Conservation (phyloP, 495 filamentous ascomycete genomes). For the Tetracladium setigerum region DNA sequence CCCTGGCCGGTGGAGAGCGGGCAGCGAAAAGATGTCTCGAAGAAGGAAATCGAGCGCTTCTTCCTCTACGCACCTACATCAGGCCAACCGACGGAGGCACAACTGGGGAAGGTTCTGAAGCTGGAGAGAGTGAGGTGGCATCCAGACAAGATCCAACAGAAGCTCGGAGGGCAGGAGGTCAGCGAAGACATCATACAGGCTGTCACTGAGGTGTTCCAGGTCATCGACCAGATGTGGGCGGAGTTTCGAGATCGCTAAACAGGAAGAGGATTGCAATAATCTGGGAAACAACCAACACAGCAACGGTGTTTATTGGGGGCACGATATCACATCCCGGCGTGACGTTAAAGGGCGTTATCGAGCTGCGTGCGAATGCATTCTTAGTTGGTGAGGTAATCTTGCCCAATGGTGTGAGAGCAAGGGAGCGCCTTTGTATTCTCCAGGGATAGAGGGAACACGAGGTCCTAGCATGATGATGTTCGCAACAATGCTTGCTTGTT, state of each 20-base stretch:
- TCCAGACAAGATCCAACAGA: slow-evolving; percentile 96
- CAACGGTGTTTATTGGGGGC: slow-evolving; percentile 4
- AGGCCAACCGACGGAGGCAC: slow-evolving; percentile 18
- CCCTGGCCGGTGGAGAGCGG: slow-evolving; percentile 76
- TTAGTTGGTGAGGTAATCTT: not conserved
- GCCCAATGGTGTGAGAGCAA: no score
- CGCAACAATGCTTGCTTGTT: no score
- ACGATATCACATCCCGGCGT: no score
- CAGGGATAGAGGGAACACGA: no score
- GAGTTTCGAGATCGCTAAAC: slow-evolving; percentile 9
- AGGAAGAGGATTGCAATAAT: not conserved
- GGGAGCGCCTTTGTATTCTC: no score
- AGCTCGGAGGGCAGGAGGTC: slow-evolving; percentile 58
- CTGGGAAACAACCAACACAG: slow-evolving; percentile 13
- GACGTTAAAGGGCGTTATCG: not conserved
- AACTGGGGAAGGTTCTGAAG: slow-evolving; percentile 60
- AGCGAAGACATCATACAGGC: slow-evolving; percentile 63
- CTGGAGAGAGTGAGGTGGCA: slow-evolving; percentile 89
- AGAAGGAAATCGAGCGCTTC: slow-evolving; percentile 56
- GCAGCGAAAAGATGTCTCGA: slow-evolving; percentile 48
- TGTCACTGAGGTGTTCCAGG: slow-evolving; percentile 89
- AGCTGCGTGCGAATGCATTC: not conserved
- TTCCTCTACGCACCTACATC: slow-evolving; percentile 42
- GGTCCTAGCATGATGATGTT: no score
- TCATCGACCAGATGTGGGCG: slow-evolving; percentile 75